Base-by-base conservation (phyloP, 2,329 filamentous ascomycete genomes). In the Paracoccidioides lutzii region DNA sequence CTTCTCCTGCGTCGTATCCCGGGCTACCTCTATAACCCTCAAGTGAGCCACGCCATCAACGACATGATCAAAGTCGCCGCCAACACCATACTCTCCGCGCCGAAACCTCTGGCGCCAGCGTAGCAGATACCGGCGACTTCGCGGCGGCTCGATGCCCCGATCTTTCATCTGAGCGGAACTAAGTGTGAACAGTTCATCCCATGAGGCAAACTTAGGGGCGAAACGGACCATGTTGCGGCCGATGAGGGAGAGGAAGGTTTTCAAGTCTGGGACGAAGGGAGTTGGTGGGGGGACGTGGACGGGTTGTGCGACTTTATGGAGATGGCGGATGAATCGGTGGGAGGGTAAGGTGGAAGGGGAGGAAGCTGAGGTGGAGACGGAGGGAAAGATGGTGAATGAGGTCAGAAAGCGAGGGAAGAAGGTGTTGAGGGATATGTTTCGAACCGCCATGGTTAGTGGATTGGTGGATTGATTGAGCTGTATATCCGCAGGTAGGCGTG, bases 221-320 rank as follows among this genome's bases (percentile, higher is more conserved):
- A 96, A 88, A 67, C 86, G 82, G 66, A 80, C 83, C 64, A 96
- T 82, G 64, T 84, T 84, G 60, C 93, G 90, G 63, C 93, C 93
- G 72, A 97, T 96, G 58, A 96, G 78, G 40, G 81, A 88, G 59
- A 97, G 84, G 72, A 98, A 95, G 14, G 90, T 93, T 63, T 79
- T 69, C 43, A 89, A 82, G 69, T 96, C 85, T 37, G 90, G 91
- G 42, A 95, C 84, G 65, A 95, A 90, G 1, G 89, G 88, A 41
- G 86, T 95, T 0, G 90, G 86, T 30, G 77, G 67, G 2, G 90
- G 90, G 33, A 84, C 69, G 3, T 66, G 58, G 37, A 81, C 73
- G 5, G 67, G 49, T 8, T 63, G 45, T 66, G 74, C 46, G 60
- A 67, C 64, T 61, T 69, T 68, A 63, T 77, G 75, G 33, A 77